phyloP scores from a whole-genome alignment of 73 alveolate species.

The Effrenium voratum region DNA sequence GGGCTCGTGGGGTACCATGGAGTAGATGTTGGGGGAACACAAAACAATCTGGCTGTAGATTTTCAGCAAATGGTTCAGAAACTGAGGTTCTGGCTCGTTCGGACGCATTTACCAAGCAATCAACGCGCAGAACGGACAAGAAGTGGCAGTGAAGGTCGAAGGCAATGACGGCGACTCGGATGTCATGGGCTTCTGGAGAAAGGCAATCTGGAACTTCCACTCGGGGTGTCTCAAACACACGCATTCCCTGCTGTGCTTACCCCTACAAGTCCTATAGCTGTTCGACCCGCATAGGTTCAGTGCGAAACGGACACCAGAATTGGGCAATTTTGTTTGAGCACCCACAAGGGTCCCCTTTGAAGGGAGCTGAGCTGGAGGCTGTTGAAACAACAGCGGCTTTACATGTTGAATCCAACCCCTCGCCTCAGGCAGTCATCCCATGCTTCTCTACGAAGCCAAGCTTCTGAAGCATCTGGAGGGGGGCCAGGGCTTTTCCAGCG shows the following conservation, averaged over 20 bases:
- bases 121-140: conserved; percentile 85
- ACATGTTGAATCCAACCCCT: too few relatives aligned
- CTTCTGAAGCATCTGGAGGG: conserved; percentile 79
- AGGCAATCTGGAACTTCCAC: background rate
- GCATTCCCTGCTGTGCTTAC: too few relatives aligned
- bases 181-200: background rate
- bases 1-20: too few relatives aligned
- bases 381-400: too few relatives aligned
- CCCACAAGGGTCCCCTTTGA: too few relatives aligned
- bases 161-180: conserved; percentile 57
- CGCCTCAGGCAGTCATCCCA: conserved; percentile 53
- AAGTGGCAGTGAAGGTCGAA: conserved; percentile 92
- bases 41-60: background rate
- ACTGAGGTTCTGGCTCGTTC: conserved; percentile 59
- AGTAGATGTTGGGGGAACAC: too few relatives aligned
- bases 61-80: background rate
- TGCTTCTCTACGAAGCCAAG: conserved; percentile 84
- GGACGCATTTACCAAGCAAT: conserved; percentile 61
- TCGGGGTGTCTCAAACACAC: too few relatives aligned
- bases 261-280: too few relatives aligned
- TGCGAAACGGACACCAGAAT: too few relatives aligned
- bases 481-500: conserved; percentile 61
- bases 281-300: too few relatives aligned
- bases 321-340: too few relatives aligned
- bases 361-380: too few relatives aligned